Evolutionary conservation across 2,329 filamentous ascomycete genomes (phyloP).

Genomic region (Penicillium italicum): DNA sequence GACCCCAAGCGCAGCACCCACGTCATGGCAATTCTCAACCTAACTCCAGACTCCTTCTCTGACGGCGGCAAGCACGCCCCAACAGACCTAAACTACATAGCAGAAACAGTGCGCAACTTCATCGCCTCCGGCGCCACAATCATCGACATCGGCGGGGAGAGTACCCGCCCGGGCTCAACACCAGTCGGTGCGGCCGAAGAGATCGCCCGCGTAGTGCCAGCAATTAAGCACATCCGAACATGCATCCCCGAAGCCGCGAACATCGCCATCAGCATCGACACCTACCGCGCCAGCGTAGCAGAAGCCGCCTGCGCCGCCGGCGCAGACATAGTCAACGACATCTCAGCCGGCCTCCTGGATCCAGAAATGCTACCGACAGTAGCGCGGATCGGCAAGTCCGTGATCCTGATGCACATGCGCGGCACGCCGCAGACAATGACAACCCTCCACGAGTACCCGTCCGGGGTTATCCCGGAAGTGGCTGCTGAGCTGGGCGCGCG

Average conservation of each 20-base stretch:
- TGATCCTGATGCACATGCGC: slow-evolving; percentile 91
- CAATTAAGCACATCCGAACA: slow-evolving; percentile 67
- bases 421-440: slow-evolving; percentile 82
- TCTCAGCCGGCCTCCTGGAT: slow-evolving; percentile 79
- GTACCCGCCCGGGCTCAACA: slow-evolving; percentile 72
- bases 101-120: slow-evolving; percentile 58
- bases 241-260: slow-evolving; percentile 58
- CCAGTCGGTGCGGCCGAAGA: slow-evolving; percentile 72
- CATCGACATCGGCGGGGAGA: slow-evolving; percentile 90
- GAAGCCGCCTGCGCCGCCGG: slow-evolving; percentile 71
- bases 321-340: slow-evolving; percentile 91
- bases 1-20: slow-evolving; percentile 60
- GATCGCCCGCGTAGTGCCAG: slow-evolving; percentile 70
- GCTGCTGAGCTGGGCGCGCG: slow-evolving; percentile 65
- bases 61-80: slow-evolving; percentile 69
- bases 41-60: slow-evolving; percentile 96
- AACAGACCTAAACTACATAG: slow-evolving; percentile 49
- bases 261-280: slow-evolving; percentile 83
- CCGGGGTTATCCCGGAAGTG: slow-evolving; percentile 63
- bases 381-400: slow-evolving; percentile 71
- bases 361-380: slow-evolving; percentile 76
- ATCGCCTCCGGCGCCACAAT: slow-evolving; percentile 72
- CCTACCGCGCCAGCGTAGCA: slow-evolving; percentile 82
- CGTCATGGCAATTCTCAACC: slow-evolving; percentile 91
- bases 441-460: slow-evolving; percentile 62